phyloP scores from a whole-genome alignment of 768 basidiomycete genomes.

The Hericium coralloides region DNA sequence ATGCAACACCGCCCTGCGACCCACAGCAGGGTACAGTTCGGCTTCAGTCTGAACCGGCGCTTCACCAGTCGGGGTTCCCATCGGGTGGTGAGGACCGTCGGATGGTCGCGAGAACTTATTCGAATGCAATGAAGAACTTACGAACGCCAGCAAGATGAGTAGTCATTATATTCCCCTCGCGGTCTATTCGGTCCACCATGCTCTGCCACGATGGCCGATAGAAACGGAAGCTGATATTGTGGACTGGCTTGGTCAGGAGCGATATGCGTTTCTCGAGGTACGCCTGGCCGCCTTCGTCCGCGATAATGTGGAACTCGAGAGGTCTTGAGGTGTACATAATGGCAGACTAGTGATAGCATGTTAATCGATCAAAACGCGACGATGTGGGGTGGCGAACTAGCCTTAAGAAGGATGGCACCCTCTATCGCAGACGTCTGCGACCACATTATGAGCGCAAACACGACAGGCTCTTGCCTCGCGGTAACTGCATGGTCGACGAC shows the following conservation, averaged over 20 bases:
- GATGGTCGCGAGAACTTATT: too few relatives aligned
- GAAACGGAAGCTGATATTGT: constrained; percentile 31
- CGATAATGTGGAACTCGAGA: constrained; percentile 35
- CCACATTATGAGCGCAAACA: constrained; percentile 11
- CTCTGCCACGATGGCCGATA: constrained; percentile 31
- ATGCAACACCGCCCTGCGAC: too few relatives aligned
- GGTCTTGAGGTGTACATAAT: constrained; percentile 31
- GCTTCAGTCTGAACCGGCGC: too few relatives aligned
- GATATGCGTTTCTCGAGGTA: constrained; percentile 30
- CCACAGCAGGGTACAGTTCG: too few relatives aligned
- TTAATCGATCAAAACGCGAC: background rate
- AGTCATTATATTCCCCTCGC: constrained; percentile 36
- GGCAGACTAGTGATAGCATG: constrained; percentile 20
- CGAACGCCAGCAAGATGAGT: constrained; percentile 41
- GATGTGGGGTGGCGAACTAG: background rate
- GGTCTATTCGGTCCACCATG: constrained; percentile 34
- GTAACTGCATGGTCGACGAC: background rate
- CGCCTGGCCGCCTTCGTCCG: constrained; percentile 32
- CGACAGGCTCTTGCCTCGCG: constrained; percentile 1
- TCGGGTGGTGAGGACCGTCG: too few relatives aligned
- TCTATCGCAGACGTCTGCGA: constrained; percentile 8
- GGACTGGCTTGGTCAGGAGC: constrained; percentile 29
- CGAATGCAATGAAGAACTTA: too few relatives aligned
- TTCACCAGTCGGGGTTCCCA: too few relatives aligned
- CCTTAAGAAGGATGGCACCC: constrained; percentile 14